Conservation (phyloP, 345 rosid genomes). For the Murraya koenigii region DNA sequence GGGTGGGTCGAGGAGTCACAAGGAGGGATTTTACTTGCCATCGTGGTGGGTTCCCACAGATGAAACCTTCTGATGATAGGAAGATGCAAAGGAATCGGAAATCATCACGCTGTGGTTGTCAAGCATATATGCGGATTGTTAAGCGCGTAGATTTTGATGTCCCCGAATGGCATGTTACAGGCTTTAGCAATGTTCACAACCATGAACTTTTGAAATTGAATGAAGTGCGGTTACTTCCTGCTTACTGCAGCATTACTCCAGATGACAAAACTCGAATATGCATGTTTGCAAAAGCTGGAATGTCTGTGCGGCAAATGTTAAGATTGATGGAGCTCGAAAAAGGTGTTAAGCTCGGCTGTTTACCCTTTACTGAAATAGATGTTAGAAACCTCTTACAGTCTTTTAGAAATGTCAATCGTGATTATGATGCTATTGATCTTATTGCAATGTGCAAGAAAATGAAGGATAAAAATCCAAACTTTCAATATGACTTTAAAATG, state of each 20-base stretch:
- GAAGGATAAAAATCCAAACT: constrained; percentile 50
- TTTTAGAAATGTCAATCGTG: constrained; percentile 49
- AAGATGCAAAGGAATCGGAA: constrained; percentile 57
- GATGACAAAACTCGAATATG: constrained; percentile 61
- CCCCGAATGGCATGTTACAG: constrained; percentile 59
- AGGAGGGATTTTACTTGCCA: constrained; percentile 65
- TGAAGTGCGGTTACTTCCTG: constrained; percentile 42
- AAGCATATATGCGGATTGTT: constrained; percentile 56
- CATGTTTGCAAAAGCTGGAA: constrained; percentile 68
- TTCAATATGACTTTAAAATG: constrained; percentile 47
- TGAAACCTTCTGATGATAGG: constrained; percentile 49
- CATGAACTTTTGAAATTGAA: constrained; percentile 50
- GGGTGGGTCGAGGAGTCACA: constrained; percentile 60
- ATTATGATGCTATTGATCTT: constrained; percentile 52
- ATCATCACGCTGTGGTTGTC: constrained; percentile 61
- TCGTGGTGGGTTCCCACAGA: constrained; percentile 56
- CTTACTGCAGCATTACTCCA: constrained; percentile 42
- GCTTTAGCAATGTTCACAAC: constrained; percentile 57
- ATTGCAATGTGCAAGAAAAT: constrained; percentile 52
- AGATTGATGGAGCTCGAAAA: constrained; percentile 68
- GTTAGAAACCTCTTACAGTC: constrained; percentile 57
- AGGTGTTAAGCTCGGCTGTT: constrained; percentile 64
- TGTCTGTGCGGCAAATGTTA: constrained; percentile 69
- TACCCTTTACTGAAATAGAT: constrained; percentile 60
- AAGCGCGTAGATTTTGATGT: constrained; percentile 55